Conservation (phyloP, 305 asterid species). For the Fraxinus sp. region DNA sequence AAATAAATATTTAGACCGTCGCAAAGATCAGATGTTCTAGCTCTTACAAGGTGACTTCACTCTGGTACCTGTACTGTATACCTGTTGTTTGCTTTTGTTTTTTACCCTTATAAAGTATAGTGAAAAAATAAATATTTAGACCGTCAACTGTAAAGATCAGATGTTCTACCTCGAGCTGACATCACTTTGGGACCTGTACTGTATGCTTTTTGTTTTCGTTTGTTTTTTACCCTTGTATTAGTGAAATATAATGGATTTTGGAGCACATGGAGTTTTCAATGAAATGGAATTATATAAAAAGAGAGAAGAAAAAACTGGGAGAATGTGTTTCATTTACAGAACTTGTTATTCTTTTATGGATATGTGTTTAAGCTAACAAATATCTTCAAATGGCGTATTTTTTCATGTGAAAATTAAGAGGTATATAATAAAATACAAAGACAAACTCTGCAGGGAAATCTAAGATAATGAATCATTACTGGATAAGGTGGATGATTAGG, state of each 20-base stretch:
- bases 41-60: neutral
- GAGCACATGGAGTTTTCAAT: neutral
- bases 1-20: neutral
- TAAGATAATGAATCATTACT: neutral
- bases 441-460: neutral
- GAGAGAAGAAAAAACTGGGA: neutral
- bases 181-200: neutral
- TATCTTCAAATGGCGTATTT: neutral
- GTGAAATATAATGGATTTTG: neutral
- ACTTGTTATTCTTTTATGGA: neutral
- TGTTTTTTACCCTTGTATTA: neutral
- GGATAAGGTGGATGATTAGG: neutral
- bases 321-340: neutral
- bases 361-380: neutral
- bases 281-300: neutral
- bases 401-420: neutral
- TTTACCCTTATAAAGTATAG: neutral
- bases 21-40: neutral
- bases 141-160: neutral
- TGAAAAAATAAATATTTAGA: neutral
- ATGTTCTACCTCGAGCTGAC: neutral
- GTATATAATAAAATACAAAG: neutral
- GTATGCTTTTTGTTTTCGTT: neutral
- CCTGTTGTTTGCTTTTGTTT: neutral
- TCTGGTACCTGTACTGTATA: neutral